Base-by-base conservation (phyloP, 495 filamentous ascomycete genomes). In the Melanomma pulvis-pyrius region DNA sequence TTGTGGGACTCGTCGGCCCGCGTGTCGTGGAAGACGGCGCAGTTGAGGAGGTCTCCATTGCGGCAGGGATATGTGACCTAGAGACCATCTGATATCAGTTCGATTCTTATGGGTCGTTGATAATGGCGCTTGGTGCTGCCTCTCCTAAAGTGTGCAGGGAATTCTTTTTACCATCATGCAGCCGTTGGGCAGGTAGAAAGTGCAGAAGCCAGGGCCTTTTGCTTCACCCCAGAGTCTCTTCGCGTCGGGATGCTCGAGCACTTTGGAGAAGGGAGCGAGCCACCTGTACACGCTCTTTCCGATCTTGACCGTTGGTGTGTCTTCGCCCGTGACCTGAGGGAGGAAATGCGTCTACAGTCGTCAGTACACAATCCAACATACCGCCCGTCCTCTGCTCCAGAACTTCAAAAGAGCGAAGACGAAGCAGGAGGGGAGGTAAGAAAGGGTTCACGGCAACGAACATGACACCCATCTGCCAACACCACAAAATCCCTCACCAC, bases 401-500 rank as follows among this genome's bases (percentile, higher is more conserved):
- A 58, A 6, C 12, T 8, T 17, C 34, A n/a, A n/a, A n/a, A n/a
- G n/a, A n/a, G n/a, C n/a, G n/a, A 36, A 36, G 39, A 17, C 3
- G 39, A 44, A 15, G 39, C n/a, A n/a, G n/a, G n/a, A n/a, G n/a
- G n/a, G n/a, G n/a, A n/a, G n/a, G n/a, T n/a, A n/a, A n/a, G n/a
- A n/a, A n/a, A n/a, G n/a, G n/a, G n/a, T n/a, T n/a, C 34, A 17
- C 17, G 17, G 17, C 34, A 17, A 53, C 54, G 19, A 30, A 52
- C 55, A 54, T 85, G 81, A 48, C 83, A 64, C 0, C 84, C 84
- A 71, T 83, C 82, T 6, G 82, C 82, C 19, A 75, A 75, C n/a
- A 86, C 63, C 48, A 84, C 73, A 7, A 86, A 54, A 63, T 85
- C 82, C 72, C 49, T 66, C 65, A 47, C 44, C 44, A 73, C 71